Evolutionary conservation across 164 flowering plant species (phyloP), one percentile per base, ranked within the genome.

Genomic region (Macadamia tetraphylla): DNA sequence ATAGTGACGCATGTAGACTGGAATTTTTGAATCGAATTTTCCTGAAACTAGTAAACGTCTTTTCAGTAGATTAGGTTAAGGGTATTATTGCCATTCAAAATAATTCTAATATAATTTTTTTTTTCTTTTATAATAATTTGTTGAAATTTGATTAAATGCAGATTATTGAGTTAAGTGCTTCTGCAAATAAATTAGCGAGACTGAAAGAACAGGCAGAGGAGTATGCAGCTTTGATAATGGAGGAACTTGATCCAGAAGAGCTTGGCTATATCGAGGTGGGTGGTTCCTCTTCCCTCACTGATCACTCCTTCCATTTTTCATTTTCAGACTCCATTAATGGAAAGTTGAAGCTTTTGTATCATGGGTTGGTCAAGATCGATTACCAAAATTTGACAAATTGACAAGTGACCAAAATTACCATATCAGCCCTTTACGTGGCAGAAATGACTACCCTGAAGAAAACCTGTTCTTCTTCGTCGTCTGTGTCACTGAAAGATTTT

Each of bases 251-350:
- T 71, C 98, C 99, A 0, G 98, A 95, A 76, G 73, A 87, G 71
- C 88, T 95, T 60, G 99, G 99, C 71, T 95, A 95, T 78, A 95
- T 95, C 55, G 99, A 95, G 98, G 99, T 95, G 61, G 71, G 80
- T 53, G 23, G 23, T 23, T 23, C 23, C 23, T 23, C 23, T 23
- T 23, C 29, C 57, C 31, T 46, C 42, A 46, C 63, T 5, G 40
- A 23, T 23, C 23, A 23, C 23, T 23, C 23, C 23, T 23, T 35
- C 40, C 40, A 35, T 35, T 35, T 35, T 2, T 2, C 40, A 35
- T 35, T 35, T 2, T 35, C 40, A 35, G 23, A 23, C 23, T 23
- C 23, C 23, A 23, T 23, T 23, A 23, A 23, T 23, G 23, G 23
- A 23, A 23, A 23, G 23, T 23, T 23, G 23, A 23, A 23, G 23